Evolutionary conservation across 768 basidiomycete genomes (phyloP).

Genomic region (Boletus rubescentipes): DNA sequence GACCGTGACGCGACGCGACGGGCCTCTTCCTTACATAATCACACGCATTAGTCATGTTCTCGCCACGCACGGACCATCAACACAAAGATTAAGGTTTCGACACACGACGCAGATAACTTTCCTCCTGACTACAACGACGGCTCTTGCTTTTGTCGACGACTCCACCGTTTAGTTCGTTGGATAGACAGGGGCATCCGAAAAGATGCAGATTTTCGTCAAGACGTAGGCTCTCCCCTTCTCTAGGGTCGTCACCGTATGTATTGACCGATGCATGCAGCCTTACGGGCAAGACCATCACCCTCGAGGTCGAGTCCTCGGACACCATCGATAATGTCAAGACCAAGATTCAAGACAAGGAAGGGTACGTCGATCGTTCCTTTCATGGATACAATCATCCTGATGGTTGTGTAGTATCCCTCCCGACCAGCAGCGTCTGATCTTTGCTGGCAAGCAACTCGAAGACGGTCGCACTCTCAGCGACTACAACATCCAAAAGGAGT

Average conservation of each 20-base stretch:
- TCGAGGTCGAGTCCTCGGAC: constrained; percentile 96
- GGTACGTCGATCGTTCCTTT: constrained; percentile 45
- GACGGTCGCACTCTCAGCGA: constrained; percentile 95
- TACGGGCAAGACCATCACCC: constrained; percentile 98
- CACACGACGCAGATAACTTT: constrained; percentile 13
- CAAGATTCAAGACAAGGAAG: constrained; percentile 97
- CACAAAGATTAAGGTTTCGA: constrained; percentile 35
- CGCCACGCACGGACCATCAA: constrained; percentile 47
- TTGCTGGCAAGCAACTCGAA: constrained; percentile 99
- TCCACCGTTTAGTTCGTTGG: constrained; percentile 89
- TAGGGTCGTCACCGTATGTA: not conserved
- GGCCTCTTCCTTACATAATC: constrained; percentile 5
- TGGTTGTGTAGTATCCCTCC: constrained; percentile 65
- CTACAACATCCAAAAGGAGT: constrained; percentile 99
- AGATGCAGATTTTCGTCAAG: constrained; percentile 99
- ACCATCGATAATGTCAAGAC: constrained; percentile 98
- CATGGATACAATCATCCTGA: not conserved
- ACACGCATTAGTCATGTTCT: constrained; percentile 12
- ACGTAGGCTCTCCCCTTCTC: constrained; percentile 55
- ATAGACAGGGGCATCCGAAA: constrained; percentile 77
- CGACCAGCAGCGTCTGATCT: constrained; percentile 97
- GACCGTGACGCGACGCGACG: constrained; percentile 24
- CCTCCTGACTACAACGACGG: constrained; percentile 33
- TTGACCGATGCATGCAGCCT: constrained; percentile 54
- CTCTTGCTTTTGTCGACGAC: constrained; percentile 87